phyloP scores from a whole-genome alignment of 192 early-diverging fungal species.

The Mortierella antarctica region DNA sequence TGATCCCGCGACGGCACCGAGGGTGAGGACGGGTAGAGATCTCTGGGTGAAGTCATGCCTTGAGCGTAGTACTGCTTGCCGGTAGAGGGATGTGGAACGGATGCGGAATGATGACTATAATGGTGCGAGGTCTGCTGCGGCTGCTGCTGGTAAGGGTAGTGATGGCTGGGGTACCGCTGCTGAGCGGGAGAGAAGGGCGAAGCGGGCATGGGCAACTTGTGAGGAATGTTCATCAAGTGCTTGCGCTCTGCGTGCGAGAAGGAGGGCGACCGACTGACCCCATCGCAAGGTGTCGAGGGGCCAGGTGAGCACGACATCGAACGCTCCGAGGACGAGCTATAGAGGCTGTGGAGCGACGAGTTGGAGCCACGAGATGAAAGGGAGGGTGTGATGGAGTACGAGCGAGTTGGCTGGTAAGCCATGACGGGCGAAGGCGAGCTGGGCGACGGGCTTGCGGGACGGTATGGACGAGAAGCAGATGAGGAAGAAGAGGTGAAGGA shows the following conservation, averaged over 20 bases:
- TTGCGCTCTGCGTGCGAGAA: conserved; percentile 44
- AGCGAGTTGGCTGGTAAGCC: conserved; percentile 21
- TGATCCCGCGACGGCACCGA: conserved; percentile 26
- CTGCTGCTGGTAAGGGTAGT: conserved; percentile 16
- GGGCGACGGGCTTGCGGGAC: conserved; percentile 16
- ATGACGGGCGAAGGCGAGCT: conserved; percentile 19
- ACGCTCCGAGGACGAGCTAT: conserved; percentile 37
- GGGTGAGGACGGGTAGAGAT: conserved; percentile 13
- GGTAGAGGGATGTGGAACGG: conserved; percentile 41
- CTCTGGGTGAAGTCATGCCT: conserved; percentile 23
- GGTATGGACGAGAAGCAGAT: conserved; percentile 15
- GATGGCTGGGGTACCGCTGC: conserved; percentile 22
- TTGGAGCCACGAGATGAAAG: conserved; percentile 36
- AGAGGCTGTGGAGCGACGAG: conserved; percentile 46
- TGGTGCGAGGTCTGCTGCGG: conserved; percentile 1
- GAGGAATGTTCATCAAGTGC: not conserved
- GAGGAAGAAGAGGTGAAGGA: conserved; percentile 10
- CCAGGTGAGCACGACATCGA: conserved; percentile 42
- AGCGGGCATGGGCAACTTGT: conserved; percentile 16
- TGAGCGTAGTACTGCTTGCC: conserved; percentile 32
- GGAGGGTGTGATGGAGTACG: conserved; percentile 27
- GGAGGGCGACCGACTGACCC: conserved; percentile 40
- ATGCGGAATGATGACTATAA: conserved; percentile 5
- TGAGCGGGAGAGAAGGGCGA: conserved; percentile 18
- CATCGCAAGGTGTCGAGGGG: conserved; percentile 35